Evolutionary conservation across 2,329 filamentous ascomycete species (phyloP).

Genomic region (Talaromyces atroroseus): DNA sequence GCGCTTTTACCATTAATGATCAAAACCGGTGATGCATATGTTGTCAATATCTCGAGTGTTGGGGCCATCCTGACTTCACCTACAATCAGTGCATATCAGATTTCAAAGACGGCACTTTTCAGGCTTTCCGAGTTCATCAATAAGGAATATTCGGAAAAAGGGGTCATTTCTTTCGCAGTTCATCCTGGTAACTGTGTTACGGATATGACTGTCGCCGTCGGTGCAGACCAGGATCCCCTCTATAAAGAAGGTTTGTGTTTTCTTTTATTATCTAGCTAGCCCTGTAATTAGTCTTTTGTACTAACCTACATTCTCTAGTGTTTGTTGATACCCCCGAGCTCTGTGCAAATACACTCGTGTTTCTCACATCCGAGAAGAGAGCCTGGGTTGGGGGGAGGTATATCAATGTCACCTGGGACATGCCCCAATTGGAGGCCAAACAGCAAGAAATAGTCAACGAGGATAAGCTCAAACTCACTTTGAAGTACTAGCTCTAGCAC

Average conservation of each 20-base stretch:
- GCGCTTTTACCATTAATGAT: slow-evolving; percentile 43
- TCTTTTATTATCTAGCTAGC: too few species aligned
- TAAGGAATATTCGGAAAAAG: slow-evolving; percentile 40
- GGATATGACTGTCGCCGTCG: slow-evolving; percentile 29
- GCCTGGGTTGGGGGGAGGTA: slow-evolving; percentile 22
- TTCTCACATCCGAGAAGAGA: slow-evolving; percentile 18
- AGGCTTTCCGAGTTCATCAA: slow-evolving; percentile 44
- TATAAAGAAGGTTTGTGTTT: neutral
- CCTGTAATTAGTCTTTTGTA: slow-evolving; percentile 12
- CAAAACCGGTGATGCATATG: slow-evolving; percentile 28
- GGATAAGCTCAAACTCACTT: slow-evolving; percentile 39
- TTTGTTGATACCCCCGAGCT: slow-evolving; percentile 26
- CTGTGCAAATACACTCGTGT: slow-evolving; percentile 20
- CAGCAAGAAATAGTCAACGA: slow-evolving; percentile 18
- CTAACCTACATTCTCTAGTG: slow-evolving; percentile 23
- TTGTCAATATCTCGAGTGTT: slow-evolving; percentile 46
- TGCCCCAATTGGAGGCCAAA: slow-evolving; percentile 16
- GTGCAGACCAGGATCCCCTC: neutral
- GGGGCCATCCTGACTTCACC: slow-evolving; percentile 35
- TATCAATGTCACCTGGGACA: slow-evolving; percentile 17
- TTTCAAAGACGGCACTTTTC: slow-evolving; percentile 41
- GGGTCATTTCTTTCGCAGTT: slow-evolving; percentile 31
- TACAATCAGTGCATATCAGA: slow-evolving; percentile 43
- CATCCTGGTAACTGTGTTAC: slow-evolving; percentile 47
- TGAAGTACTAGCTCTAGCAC: slow-evolving; percentile 5